These are phyloP conservation scores for Botryotinia calthae DNA, from an alignment of 2,329 filamentous ascomycete species.

Conservation along the genomic window DNA sequence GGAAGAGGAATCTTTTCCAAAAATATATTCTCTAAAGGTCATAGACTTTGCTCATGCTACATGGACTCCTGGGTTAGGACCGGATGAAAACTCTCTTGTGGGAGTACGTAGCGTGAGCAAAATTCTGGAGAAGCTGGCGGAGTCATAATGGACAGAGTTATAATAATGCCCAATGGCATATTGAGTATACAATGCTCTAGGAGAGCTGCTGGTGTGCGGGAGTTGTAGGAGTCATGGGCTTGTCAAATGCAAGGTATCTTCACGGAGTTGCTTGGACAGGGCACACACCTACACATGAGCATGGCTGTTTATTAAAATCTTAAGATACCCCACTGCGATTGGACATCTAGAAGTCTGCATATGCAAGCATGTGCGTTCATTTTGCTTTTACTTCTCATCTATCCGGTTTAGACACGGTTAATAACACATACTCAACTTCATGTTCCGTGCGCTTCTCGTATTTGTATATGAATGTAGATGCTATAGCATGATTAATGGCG, in stretches of 20 bases:
- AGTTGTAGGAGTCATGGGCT: slow-evolving; percentile 17
- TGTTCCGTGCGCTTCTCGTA: neutral
- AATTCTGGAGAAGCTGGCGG: slow-evolving; percentile 62
- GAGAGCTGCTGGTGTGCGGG: neutral
- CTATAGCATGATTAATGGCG: neutral
- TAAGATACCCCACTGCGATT: slow-evolving; percentile 19
- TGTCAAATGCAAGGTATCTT: slow-evolving; percentile 16
- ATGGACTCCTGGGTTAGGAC: slow-evolving; percentile 75
- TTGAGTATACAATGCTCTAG: neutral
- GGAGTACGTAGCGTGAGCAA: slow-evolving; percentile 70
- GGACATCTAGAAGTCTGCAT: slow-evolving; percentile 18
- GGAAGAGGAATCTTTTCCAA: slow-evolving; percentile 55
- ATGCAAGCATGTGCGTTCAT: slow-evolving; percentile 11
- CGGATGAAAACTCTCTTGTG: slow-evolving; percentile 77
- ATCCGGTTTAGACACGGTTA: neutral
- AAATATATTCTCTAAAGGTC: slow-evolving; percentile 76
- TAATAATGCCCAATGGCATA: neutral
- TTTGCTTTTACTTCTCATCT: slow-evolving; percentile 10
- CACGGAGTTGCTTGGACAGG: slow-evolving; percentile 19
- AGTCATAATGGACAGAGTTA: slow-evolving; percentile 1
- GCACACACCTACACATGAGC: slow-evolving; percentile 18
- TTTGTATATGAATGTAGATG: neutral
- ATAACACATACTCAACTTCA: neutral
- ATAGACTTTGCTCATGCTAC: slow-evolving; percentile 96
- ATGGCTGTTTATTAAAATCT: slow-evolving; percentile 19